Base-by-base conservation (phyloP, 2,329 filamentous ascomycete species). In the Hypoxylon sp. region DNA sequence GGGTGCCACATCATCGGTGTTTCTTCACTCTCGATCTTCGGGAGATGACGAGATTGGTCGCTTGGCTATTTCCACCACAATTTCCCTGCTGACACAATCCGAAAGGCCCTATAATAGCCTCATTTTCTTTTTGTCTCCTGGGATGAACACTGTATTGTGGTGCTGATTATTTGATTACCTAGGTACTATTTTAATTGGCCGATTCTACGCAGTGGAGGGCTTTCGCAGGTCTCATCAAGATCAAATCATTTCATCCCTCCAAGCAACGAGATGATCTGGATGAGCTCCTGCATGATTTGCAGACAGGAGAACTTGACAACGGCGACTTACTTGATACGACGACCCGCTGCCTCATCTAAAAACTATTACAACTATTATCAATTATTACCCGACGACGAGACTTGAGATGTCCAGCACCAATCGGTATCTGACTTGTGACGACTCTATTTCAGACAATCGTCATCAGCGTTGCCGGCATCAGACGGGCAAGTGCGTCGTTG, bases 31-130 rank as follows among this genome's bases (percentile, higher is more conserved):
- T 70, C 66, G 71, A 73, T 74, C 71, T 68, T 74, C 72, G 72
- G 72, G 71, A 73, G 72, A 74, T 73, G 72, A 74, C 71, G 68
- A 75, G 72, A 73, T 73, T 73, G 73, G 70, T 68, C 62, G 60
- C 70, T 72, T 69, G 69, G 67, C 67, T 56, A 60, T 51, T 67
- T 52, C 64, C 59, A 69, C 69, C 54, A 54, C 64, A 71, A 69
- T 67, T 50, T 69, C 64, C 63, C 52, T 67, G 66, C 66, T 66
- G 63, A 68, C 66, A 57, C 55, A 55, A 68, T 30, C 44, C 55
- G 38, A 22, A 32, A 51, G 61, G 61, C 57, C 48, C 56, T 56
- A 58, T 38, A 61, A 61, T 59, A 67, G 52, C 65, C 61, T 61
- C 57, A 64, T 57, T 48, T 48, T 61, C 42, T 22, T 26, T 58